Conservation (phyloP, 768 basidiomycete species). For the Glaciozyma antarctica region DNA sequence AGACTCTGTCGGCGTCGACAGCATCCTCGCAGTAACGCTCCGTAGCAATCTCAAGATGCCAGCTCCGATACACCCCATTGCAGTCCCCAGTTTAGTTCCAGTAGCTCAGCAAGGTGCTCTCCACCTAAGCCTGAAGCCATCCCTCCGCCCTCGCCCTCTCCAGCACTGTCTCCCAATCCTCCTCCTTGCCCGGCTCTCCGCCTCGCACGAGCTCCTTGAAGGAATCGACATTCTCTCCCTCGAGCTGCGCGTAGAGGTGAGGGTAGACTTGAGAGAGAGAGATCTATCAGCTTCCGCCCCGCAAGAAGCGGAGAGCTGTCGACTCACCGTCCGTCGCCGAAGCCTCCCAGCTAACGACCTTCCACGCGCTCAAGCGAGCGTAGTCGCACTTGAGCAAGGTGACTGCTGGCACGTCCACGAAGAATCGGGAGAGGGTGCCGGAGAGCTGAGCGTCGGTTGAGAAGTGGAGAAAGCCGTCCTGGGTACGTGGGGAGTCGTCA, state of each 20-base stretch:
- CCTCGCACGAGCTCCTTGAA: constrained; percentile 34
- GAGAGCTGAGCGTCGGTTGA: constrained; percentile 36
- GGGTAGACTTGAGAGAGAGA: constrained; percentile 35
- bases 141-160: constrained; percentile 29
- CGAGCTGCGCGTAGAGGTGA: constrained; percentile 38
- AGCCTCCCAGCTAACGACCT: constrained; percentile 38
- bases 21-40: no score
- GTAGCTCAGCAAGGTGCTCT: no score
- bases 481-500: not conserved
- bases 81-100: no score
- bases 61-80: no score
- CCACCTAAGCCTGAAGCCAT: constrained; percentile 29
- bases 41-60: no score
- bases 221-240: constrained; percentile 39
- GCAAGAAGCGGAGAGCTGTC: not conserved
- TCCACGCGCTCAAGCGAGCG: constrained; percentile 35
- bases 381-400: constrained; percentile 37
- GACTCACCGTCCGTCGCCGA: constrained; percentile 1
- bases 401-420: constrained; percentile 36
- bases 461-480: constrained; percentile 40
- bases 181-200: constrained; percentile 19
- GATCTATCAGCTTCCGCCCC: not conserved
- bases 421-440: constrained; percentile 38
- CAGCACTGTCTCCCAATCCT: constrained; percentile 35
- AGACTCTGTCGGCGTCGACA: no score